phyloP scores from a whole-genome alignment of 768 basidiomycete species.

The Mycena rosella region DNA sequence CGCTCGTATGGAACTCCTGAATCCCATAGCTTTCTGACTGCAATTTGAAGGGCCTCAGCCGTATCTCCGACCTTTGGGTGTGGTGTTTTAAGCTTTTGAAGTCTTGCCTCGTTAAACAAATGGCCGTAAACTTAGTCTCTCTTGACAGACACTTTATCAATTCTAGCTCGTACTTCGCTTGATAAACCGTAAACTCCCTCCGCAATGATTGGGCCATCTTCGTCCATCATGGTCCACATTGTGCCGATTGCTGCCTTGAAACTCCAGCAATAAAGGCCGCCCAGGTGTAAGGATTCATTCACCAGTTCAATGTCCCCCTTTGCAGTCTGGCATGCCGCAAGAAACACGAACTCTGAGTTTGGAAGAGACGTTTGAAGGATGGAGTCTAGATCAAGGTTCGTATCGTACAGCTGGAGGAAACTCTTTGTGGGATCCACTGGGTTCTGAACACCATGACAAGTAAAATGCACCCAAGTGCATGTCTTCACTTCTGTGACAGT shows the following conservation, averaged over 20 bases:
- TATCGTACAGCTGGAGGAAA: slow-evolving; percentile 39
- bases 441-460: slow-evolving; percentile 54
- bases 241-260: slow-evolving; percentile 53
- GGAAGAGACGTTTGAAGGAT: slow-evolving; percentile 42
- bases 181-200: slow-evolving; percentile 48
- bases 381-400: slow-evolving; percentile 36
- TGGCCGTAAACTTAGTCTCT: too few species aligned
- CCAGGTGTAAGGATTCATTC: slow-evolving; percentile 52
- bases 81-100: not conserved
- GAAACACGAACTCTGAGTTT: slow-evolving; percentile 52
- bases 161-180: too few species aligned
- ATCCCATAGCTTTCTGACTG: not conserved
- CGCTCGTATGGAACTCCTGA: not conserved
- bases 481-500: not conserved
- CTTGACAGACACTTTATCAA: too few species aligned
- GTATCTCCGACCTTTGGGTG: not conserved
- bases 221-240: slow-evolving; percentile 58
- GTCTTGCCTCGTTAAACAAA: slow-evolving; percentile 27
- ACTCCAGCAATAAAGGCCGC: slow-evolving; percentile 54
- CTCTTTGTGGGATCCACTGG: slow-evolving; percentile 39
- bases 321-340: slow-evolving; percentile 62
- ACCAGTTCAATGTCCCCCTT: slow-evolving; percentile 44
- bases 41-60: not conserved
- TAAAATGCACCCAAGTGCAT: slow-evolving; percentile 50
- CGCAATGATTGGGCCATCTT: slow-evolving; percentile 49